Evolutionary conservation across 306 rosid genomes (phyloP), one percentile per base, ranked within the genome.

Genomic region (Vachellia collinsii): DNA sequence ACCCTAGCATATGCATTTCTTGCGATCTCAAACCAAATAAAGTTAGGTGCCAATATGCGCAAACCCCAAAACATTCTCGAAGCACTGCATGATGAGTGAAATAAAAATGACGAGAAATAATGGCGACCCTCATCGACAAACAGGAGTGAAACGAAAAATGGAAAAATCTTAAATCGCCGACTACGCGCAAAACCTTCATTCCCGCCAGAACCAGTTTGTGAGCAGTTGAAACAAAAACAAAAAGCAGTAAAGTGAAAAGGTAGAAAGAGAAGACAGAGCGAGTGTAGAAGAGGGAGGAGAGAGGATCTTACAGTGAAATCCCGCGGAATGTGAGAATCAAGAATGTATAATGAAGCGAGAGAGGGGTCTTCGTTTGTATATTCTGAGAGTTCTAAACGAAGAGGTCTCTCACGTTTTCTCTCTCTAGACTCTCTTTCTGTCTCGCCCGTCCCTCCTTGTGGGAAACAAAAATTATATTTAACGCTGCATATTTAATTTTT

Each of bases 231-330:
- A 50, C 51, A 14, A 50, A 50, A 22, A 29, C 39, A 67, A 29
- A 64, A 38, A 36, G 5, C 8, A 72, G 48, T 6, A 29, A 38
- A 51, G 84, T 29, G 7, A 65, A 22, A 41, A 34, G 37, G 14
- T 11, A 36, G 22, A 11, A 7, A 8, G 79, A 74, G n/a, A n/a
- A 71, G 46, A 66, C 36, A 54, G 69, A 39, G 47, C 5, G 70
- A 39, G 69, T 7, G 4, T 3, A 1, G 1, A 54, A 59, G 41
- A 74, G 36, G 68, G 8, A 47, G 14, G 14, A 74, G 68, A 39
- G 78, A 59, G 23, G 69, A 75, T 74, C 84, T 74, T 81, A 81
- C 84, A 54, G 76, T 53, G 79, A 74, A 20, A 66, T 20, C 13
- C 44, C n/a, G 72, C 11, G 59, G 74, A 66, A 44, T n/a, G 74